A percentile compares a stretch with the other conserved stretches of the same genome.
phyloP scores from a whole-genome alignment of 129 eudicot genomes.

The Lactuca sativa region DNA sequence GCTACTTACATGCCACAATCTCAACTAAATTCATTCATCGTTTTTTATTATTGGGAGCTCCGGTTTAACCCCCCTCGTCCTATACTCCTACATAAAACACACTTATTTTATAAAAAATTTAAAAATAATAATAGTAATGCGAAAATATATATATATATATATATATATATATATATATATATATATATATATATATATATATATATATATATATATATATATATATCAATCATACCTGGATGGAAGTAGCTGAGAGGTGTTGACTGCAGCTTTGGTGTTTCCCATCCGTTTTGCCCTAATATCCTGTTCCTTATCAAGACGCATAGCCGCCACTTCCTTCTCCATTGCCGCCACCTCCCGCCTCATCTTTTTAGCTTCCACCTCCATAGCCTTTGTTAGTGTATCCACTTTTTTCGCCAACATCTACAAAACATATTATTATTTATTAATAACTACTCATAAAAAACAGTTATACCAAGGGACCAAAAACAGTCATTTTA shows the following conservation, averaged over 20 bases:
- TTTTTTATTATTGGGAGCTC: conserved; percentile 54
- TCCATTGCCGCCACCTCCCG: conserved; percentile 93
- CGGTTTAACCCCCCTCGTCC: conserved; percentile 67
- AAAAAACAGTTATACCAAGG: no score
- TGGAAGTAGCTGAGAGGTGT: conserved; percentile 68
- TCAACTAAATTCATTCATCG: conserved; percentile 14
- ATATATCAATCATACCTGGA: conserved; percentile 53
- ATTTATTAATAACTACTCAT: no score
- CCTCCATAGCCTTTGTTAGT: conserved; percentile 92
- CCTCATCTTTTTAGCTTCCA: conserved; percentile 92
- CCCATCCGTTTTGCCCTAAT: conserved; percentile 65
- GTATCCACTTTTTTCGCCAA: conserved; percentile 93
- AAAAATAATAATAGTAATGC: no score
- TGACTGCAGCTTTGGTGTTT: conserved; percentile 53
- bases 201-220: no score
- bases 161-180: no score
- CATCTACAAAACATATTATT: conserved; percentile 48
- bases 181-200: no score
- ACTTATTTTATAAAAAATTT: not conserved
- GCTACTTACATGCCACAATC: conserved; percentile 26
- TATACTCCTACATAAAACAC: conserved; percentile 47
- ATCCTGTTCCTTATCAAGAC: conserved; percentile 86
- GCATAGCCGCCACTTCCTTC: conserved; percentile 92
- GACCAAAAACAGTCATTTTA: no score
- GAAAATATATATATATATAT: no score